Evolutionary conservation across 2,329 filamentous ascomycete species (phyloP).

Genomic region (Coniochaeta sp.): DNA sequence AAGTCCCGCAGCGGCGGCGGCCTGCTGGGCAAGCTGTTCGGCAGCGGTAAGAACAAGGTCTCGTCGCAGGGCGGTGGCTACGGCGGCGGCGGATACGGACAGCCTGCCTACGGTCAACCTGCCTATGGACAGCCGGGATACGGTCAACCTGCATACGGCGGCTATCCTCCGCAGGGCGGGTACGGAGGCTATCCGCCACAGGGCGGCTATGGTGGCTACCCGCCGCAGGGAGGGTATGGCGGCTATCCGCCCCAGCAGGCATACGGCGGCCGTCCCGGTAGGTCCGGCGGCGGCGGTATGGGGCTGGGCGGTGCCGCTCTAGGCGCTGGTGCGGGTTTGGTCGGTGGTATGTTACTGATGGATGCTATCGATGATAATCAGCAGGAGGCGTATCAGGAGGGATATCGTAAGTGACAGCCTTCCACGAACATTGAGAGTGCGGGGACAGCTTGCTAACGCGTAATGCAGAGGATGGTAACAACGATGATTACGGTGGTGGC

Average conservation of each 20-base stretch:
- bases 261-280: conserved; percentile 37
- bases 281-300: conserved; percentile 33
- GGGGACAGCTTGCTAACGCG: conserved; percentile 6
- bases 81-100: conserved; percentile 16
- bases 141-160: conserved; percentile 22
- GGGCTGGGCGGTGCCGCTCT: conserved; percentile 71
- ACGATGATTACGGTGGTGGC: conserved; percentile 24
- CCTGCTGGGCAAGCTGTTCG: conserved; percentile 44
- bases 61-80: conserved; percentile 19
- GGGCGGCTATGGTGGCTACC: conserved; percentile 26
- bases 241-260: conserved; percentile 22
- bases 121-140: conserved; percentile 17
- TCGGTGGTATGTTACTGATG: conserved; percentile 68
- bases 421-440: conserved; percentile 9
- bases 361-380: conserved; percentile 58
- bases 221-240: conserved; percentile 19
- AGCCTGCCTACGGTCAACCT: conserved; percentile 17
- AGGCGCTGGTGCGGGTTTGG: conserved; percentile 71
- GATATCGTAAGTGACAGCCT: conserved; percentile 23
- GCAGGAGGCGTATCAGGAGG: conserved; percentile 48
- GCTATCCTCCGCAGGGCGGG: conserved; percentile 24
- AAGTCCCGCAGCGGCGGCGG: conserved; percentile 29
- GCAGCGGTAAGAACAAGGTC: conserved; percentile 30
- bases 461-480: conserved; percentile 20
- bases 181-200: conserved; percentile 21